These are phyloP conservation scores for Lactarius indigo DNA, from an alignment of 768 basidiomycete genomes.

Conservation along the genomic window DNA sequence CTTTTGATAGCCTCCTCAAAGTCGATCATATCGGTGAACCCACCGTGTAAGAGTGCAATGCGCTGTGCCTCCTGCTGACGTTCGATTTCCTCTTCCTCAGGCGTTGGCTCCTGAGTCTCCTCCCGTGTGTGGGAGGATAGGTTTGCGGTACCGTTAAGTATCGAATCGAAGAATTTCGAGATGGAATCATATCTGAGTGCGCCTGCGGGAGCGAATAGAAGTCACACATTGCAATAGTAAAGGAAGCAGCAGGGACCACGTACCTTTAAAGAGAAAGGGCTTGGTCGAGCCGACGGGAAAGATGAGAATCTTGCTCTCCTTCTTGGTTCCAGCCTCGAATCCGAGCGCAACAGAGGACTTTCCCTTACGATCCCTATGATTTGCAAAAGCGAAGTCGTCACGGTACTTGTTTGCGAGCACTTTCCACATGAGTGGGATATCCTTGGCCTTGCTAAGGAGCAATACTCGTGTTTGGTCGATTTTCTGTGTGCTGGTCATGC, in stretches of 20 bases:
- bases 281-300: constrained; percentile 60
- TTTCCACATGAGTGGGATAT: constrained; percentile 76
- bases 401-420: constrained; percentile 71
- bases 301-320: constrained; percentile 62
- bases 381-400: constrained; percentile 57
- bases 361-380: constrained; percentile 64
- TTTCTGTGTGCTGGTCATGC: constrained; percentile 31
- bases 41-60: constrained; percentile 50
- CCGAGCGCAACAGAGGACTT: constrained; percentile 56
- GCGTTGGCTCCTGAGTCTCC: constrained; percentile 4
- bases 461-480: constrained; percentile 52
- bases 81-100: constrained; percentile 45
- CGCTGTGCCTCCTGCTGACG: constrained; percentile 52
- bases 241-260: constrained; percentile 3
- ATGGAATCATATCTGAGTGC: constrained; percentile 71
- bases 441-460: constrained; percentile 53
- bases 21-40: constrained; percentile 47
- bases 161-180: constrained; percentile 66
- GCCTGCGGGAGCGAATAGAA: constrained; percentile 40
- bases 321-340: constrained; percentile 47
- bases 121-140: constrained; percentile 34
- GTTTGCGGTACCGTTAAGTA: constrained; percentile 67
- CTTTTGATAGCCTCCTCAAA: constrained; percentile 49
- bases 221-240: not conserved
- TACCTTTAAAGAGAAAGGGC: constrained; percentile 57